Percentiles rank a stretch among this genome's conserved stretches.
Conservation (phyloP, 768 basidiomycete species). For the Dentipellis sp. region DNA sequence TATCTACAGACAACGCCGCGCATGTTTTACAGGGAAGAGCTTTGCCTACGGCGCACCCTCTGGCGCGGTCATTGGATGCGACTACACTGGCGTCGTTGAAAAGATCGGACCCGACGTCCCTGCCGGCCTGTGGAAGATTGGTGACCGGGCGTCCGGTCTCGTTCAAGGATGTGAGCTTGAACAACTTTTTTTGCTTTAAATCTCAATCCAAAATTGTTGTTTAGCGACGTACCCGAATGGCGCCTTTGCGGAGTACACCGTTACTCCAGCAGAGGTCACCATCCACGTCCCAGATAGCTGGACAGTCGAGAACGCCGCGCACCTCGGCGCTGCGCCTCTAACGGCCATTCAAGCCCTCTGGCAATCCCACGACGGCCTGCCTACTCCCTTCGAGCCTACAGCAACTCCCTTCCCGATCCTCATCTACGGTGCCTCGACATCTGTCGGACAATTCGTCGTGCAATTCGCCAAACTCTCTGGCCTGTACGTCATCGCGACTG, state of each 20-base stretch:
- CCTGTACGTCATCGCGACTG: slow-evolving; percentile 24
- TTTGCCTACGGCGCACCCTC: not conserved
- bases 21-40: not conserved
- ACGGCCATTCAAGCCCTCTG: slow-evolving; percentile 11
- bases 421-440: slow-evolving; percentile 22
- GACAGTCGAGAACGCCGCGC: slow-evolving; percentile 11
- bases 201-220: no score
- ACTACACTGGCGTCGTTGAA: no score
- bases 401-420: slow-evolving; percentile 14
- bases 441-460: slow-evolving; percentile 24
- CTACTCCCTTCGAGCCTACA: not conserved
- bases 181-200: no score
- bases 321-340: slow-evolving; percentile 9
- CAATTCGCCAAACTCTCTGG: slow-evolving; percentile 11
- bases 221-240: no score
- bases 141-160: no score
- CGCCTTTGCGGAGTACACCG: no score
- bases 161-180: no score
- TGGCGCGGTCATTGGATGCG: slow-evolving; percentile 10
- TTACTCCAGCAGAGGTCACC: no score
- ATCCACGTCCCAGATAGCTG: slow-evolving; percentile 7
- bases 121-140: no score
- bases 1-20: not conserved
- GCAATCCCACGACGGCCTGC: slow-evolving; percentile 1
- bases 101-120: no score